Evolutionary conservation across 2,329 filamentous ascomycete genomes (phyloP), one percentile per base, ranked within the genome.

Genomic region (Aureobasidium sp.): DNA sequence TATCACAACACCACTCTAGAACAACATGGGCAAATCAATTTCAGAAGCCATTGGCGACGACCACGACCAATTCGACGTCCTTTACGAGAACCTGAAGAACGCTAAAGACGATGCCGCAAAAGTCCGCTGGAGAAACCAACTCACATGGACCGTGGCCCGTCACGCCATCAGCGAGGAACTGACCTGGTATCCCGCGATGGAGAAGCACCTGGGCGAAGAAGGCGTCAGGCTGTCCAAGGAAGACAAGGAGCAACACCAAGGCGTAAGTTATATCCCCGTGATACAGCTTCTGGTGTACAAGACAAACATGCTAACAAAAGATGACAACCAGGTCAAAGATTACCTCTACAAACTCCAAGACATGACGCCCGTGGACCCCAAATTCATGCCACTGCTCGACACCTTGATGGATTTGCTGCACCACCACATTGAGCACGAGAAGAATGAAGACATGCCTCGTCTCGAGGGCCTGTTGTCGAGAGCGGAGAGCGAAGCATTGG

Each of bases 151-250:
- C 63, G 72, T 83, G 0, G 77, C 80, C 29, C 77, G 80, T 11
- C 80, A 83, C 67, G 75, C 78, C 0, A 74, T 82, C 56, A 79
- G 76, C 9, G 79, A 83, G 63, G 81, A 83, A 65, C 68, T 82
- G 6, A 69, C 73, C 7, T 67, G 75, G 9, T 75, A 75, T 63
- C 73, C 73, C 11, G 72, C 70, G 2, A 70, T 75, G 64, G 72
- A 73, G 63, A 71, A 73, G 63, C 70, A 74, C 63, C 61, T 75
- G 31, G 64, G 64, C 6, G 62, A 67, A 1, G 65, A 70, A 41
- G 73, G 73, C 45, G 65, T 73, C 39, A 49, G 65, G 12, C 69
- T 73, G 61, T 67, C 72, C 3, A 71, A 75, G 45, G 66, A 65
- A 22, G 72, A 75, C 48, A 70, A 71, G 29, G 64, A 67, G 34